Percentiles rank a stretch among this genome's conserved stretches.
Conservation (phyloP, 257 asterid species). For the Nicotiana noctiflora region DNA sequence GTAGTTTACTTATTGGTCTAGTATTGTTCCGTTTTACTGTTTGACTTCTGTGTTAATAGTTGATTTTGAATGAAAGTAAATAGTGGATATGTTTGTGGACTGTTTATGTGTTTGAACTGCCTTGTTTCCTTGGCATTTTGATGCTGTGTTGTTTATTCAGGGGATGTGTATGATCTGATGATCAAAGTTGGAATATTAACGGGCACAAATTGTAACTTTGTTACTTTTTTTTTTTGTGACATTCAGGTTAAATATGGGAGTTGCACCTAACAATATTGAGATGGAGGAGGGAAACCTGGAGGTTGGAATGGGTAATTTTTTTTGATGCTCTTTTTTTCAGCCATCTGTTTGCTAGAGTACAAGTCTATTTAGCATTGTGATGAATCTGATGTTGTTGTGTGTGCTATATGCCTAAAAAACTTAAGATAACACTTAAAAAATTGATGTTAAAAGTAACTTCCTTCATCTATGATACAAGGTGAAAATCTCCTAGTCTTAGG, state of each 20-base stretch:
- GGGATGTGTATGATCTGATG: background rate
- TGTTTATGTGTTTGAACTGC: background rate
- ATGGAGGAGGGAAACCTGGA: constrained; percentile 31
- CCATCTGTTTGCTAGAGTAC: background rate
- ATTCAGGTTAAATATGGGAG: constrained; percentile 20
- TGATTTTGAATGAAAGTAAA: background rate
- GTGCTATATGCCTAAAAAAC: background rate
- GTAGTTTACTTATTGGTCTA: background rate
- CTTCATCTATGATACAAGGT: background rate
- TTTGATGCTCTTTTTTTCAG: background rate
- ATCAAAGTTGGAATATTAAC: background rate
- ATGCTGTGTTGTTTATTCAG: background rate
- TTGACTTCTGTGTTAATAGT: background rate
- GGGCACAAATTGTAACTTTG: background rate
- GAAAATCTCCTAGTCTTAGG: background rate
- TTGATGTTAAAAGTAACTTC: background rate
- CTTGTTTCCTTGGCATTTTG: background rate
- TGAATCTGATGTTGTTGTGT: background rate
- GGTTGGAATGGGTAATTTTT: constrained; percentile 25
- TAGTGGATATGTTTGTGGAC: background rate
- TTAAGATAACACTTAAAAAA: background rate
- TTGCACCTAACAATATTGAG: constrained; percentile 16
- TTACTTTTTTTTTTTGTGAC: background rate
- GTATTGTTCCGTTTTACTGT: background rate
- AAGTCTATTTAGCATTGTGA: background rate